Evolutionary conservation across 163 green algal species (phyloP), one percentile per base, ranked within the genome.

Genomic region (Dunaliella salina): DNA sequence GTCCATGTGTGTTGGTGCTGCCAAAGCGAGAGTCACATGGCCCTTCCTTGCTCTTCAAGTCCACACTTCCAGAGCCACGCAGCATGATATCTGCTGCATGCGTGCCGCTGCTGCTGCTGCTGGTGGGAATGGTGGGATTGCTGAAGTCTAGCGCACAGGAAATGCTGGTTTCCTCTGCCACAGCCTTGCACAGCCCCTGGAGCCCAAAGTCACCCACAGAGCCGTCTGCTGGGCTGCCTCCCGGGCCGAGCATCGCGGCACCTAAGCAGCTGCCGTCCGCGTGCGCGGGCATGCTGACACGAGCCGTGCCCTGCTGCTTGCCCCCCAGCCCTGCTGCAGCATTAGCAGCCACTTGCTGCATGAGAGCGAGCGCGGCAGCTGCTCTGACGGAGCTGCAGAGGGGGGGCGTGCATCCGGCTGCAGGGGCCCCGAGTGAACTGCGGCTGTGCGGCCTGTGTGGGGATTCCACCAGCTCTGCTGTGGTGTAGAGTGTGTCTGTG

Each of bases 401-500:
- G 20, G 63, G 63, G 24, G 22, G 20, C 1, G 63, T 15, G 63
- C 22, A 29, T 29, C 22, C 8, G 22, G 63, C 8, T 5, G 63
- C 22, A 75, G 63, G 63, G 1, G 63, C 22, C 22, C 1, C 24
- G 11, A 12, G 20, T 5, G 63, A 30, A 5, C 22, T 75, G 63
- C 4, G 24, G 63, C 22, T 86, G 34, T 33, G 34, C 29, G 3
- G 88, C 33, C 45, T 88, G 33, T 5, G 72, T 1, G 75, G 84
- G 24, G 79, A 29, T 0, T 83, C 22, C 84, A 90, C 45, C 15
- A 82, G 80, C 69, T 91, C 82, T 29, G 93, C 87, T 18, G 90
- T 84, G 88, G 87, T 94, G 88, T 69, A 86, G n/a, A 97, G 85
- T 24, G 91, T 90, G 50, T 94, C 94, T 15, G 92, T 88, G 1